Base-by-base conservation (phyloP, 2,329 filamentous ascomycete species). In the Bipolaris oryzae region DNA sequence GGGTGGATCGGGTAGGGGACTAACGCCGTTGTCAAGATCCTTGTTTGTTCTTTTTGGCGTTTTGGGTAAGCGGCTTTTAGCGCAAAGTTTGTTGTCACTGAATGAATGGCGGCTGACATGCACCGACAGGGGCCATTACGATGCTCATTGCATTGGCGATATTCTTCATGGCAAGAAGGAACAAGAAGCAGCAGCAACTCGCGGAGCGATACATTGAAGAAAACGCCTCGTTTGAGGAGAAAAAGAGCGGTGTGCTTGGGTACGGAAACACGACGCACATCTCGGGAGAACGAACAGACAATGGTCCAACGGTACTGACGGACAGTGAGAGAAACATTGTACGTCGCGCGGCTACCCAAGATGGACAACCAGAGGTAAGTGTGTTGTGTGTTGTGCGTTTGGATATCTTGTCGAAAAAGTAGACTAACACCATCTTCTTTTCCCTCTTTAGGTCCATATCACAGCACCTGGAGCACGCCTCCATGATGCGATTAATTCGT, bases 241-340 rank as follows among this genome's bases (percentile, higher is more conserved):
- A 15, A 33, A 49, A 21, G 50, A 33, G 28, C 10, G 28, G 28
- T 31, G 28, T 5, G 28, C 28, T 31, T 7, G 28, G 28, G 28
- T 31, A 31, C 28, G 28, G 28, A 31, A 31, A 37, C 39, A 50
- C 13, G 37, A 42, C n/a, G 44, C 43, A n/a, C 10, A 25, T 31
- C 28, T 31, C 28, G 28, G 10, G 3, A 13, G 28, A 31, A 31
- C 10, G 28, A 31, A 31, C 28, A 13, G 28, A 31, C 10, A 31
- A 31, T 11, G 15, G 15, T 7, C 43, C 43, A 6, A 18, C 28
- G 5, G 20, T 35, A 11, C 18, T 62, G 21, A 62, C 57, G 2
- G 60, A 57, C 10, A 57, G 50, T 16, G 60, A 62, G 23, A 60
- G 57, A 16, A 58, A 58, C 10, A 60, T 60, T 18, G 54, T 60